Conservation (phyloP, 2,329 filamentous ascomycete species). For the Trichoderma semiorbis region DNA sequence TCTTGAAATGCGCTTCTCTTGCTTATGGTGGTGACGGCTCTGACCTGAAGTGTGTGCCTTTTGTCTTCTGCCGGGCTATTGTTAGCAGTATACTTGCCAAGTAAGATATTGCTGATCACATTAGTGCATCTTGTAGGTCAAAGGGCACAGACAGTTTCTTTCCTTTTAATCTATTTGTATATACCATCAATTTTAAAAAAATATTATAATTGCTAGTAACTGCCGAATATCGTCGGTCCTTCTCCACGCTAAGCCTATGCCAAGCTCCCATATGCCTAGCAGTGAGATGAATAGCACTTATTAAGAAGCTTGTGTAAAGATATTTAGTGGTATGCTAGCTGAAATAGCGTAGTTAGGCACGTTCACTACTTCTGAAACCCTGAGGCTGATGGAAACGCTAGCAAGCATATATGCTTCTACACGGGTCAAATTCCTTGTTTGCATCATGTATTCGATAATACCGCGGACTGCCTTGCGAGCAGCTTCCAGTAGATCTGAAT, state of each 20-base stretch:
- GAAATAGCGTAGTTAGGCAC: slow-evolving; percentile 1
- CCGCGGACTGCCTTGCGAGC: not conserved
- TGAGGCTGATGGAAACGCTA: not conserved
- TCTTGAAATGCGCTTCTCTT: too few relatives aligned
- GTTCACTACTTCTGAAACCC: slow-evolving; percentile 3
- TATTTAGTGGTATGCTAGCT: not conserved
- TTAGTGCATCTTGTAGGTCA: not conserved
- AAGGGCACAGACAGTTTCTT: not conserved
- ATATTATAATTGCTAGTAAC: not conserved
- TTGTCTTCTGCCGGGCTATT: not conserved
- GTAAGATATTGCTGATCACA: not conserved
- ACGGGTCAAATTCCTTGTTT: not conserved
- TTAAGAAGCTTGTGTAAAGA: not conserved
- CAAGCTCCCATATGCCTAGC: not conserved
- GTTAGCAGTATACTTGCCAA: not conserved
- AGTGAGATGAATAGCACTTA: not conserved
- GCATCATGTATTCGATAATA: not conserved
- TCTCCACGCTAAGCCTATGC: not conserved
- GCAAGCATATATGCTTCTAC: slow-evolving; percentile 8
- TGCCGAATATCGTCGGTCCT: not conserved
- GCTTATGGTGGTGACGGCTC: too few relatives aligned
- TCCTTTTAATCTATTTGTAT: not conserved
- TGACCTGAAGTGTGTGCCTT: not conserved
- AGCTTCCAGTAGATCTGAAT: not conserved
- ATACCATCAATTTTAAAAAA: not conserved